Base-by-base conservation (phyloP, 2,329 filamentous ascomycete genomes). In the Botrytis squamosa region DNA sequence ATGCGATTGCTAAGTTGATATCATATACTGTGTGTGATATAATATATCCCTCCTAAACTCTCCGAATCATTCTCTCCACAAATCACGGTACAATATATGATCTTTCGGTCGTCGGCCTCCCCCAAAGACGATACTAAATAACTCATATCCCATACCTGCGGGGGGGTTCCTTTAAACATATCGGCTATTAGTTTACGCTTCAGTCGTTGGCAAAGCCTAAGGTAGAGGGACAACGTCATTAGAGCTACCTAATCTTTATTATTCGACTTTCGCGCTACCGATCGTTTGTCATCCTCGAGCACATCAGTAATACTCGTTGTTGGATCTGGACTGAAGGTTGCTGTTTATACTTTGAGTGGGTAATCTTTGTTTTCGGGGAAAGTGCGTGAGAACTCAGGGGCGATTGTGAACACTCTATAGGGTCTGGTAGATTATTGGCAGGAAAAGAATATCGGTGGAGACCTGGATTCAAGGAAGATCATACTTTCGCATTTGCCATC, bases 241-340 rank as follows among this genome's bases (percentile, higher is more conserved):
- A 22, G 59, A 62, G 55, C 40, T 46, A 62, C 40, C 40, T 46
- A 59, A 20, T 62, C 9, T 44, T 62, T 14, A 20, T 46, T 14
- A 62, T 62, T 70, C 55, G 55, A 55, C 52, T 62, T 60, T 46
- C 29, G 52, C 52, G n/a, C 55, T 62, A 36, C 12, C 68, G 29
- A 46, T 14, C 40, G 36, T 25, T n/a, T 18, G n/a, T 57, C 38
- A 29, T n/a, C 38, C 49, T 42, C 66, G 38, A 12, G 38, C 18
- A 62, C 29, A n/a, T 69, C 64, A 69, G 36, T 52, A 62, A 62
- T 62, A 73, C 33, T 62, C 25, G 14, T 20, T 22, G 42, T 62
- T 42, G 33, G 25, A 40, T 33, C 64, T 25, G n/a, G 57, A 25
- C 44, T 2, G 29, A 52, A 33, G 14, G 12, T 36, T 33, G 20